Evolutionary conservation across 345 rosid species (phyloP).

Genomic region (Kernera saxatilis): DNA sequence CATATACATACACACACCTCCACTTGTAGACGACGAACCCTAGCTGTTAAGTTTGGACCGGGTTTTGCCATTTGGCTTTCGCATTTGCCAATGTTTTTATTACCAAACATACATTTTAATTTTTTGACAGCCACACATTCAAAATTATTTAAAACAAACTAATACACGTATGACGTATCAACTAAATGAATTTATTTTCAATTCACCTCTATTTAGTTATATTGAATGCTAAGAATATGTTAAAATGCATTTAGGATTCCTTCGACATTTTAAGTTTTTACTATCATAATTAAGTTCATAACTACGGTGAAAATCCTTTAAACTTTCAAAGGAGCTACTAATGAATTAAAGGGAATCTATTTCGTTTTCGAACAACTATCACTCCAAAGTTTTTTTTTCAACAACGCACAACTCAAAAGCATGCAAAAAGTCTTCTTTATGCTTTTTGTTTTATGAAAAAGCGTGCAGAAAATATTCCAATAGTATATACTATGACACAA

Average conservation of each 20-base stretch:
- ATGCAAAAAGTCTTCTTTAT: not conserved
- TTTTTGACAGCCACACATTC: not conserved
- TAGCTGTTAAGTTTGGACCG: slow-evolving; percentile 21
- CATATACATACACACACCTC: not conserved
- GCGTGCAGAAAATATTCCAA: not conserved
- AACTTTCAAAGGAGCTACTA: not conserved
- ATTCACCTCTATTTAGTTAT: not conserved
- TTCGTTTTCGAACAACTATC: slow-evolving; percentile 1
- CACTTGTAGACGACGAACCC: slow-evolving; percentile 12
- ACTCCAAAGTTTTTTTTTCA: not conserved
- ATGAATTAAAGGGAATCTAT: not conserved
- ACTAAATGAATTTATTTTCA: not conserved
- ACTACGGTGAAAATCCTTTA: not conserved
- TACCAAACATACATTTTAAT: not conserved
- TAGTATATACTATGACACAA: not conserved
- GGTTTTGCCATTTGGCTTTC: slow-evolving; percentile 6
- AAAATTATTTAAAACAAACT: not conserved
- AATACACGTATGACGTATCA: not conserved
- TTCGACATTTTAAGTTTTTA: not conserved
- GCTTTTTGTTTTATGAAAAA: not conserved
- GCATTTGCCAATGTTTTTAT: not conserved
- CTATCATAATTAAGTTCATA: not conserved
- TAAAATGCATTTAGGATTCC: not conserved
- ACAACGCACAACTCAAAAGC: not conserved
- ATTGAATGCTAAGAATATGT: not conserved